A percentile compares a stretch with the other conserved stretches of the same genome.
Evolutionary conservation across 1,139 yeast genomes (phyloP).

Genomic region (Geotrichum europaeum): DNA sequence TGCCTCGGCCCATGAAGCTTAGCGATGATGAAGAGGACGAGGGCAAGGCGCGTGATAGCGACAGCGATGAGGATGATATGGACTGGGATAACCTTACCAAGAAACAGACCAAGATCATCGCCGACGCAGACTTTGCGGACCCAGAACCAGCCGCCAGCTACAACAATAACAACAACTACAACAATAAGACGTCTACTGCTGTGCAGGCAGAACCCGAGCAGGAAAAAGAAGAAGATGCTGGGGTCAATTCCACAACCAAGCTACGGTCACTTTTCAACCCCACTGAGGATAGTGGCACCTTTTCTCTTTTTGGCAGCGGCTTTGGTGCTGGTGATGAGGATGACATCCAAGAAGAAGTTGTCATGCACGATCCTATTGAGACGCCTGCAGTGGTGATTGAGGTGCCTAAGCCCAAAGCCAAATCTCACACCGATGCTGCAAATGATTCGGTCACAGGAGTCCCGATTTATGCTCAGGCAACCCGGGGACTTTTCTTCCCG

Average conservation of each 20-base stretch:
- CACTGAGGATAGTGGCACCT: constrained; percentile 26
- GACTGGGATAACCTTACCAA: constrained; percentile 11
- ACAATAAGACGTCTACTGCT: constrained; percentile 20
- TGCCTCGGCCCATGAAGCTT: constrained; percentile 26
- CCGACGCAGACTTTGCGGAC: background rate
- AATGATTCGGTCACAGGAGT: background rate
- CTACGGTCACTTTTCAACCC: constrained; percentile 62
- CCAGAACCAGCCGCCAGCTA: background rate
- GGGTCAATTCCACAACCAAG: constrained; percentile 25
- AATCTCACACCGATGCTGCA: background rate
- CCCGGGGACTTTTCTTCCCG: constrained; percentile 68
- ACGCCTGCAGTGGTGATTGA: constrained; percentile 29
- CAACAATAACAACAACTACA: background rate
- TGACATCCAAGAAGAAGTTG: constrained; percentile 14
- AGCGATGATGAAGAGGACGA: constrained; percentile 17
- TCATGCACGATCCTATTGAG: constrained; percentile 16
- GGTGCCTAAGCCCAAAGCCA: constrained; percentile 20
- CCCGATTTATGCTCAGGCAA: constrained; percentile 18
- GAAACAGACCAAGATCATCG: background rate
- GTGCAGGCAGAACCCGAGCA: constrained; percentile 16
- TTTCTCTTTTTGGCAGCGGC: constrained; percentile 27
- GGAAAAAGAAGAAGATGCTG: constrained; percentile 24
- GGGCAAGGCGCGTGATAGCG: constrained; percentile 26
- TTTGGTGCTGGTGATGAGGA: constrained; percentile 22
- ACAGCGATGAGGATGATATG: constrained; percentile 34